Conservation (phyloP, 2,329 filamentous ascomycete species). For the Aspergillus pseudoviridinutans region DNA sequence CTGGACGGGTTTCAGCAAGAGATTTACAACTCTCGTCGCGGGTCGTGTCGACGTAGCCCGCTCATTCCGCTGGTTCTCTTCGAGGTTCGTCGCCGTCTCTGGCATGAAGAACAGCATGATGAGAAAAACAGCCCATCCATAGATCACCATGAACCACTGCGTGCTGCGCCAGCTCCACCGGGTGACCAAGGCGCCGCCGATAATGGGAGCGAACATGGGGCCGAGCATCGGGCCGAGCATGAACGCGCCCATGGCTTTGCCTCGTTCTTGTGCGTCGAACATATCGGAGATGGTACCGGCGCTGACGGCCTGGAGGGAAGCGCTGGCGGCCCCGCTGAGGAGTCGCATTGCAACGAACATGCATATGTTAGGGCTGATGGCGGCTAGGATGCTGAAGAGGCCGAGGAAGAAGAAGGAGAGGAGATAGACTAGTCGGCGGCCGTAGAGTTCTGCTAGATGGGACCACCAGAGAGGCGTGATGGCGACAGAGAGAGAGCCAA, state of each 20-base stretch:
- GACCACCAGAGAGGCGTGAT: conserved; percentile 42
- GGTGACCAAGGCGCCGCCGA: conserved; percentile 36
- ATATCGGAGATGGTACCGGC: conserved; percentile 40
- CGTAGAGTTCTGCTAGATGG: conserved; percentile 35
- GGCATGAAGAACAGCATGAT: conserved; percentile 34
- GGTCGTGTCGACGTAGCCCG: conserved; percentile 15
- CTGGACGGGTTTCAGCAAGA: conserved; percentile 32
- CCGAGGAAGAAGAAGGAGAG: conserved; percentile 34
- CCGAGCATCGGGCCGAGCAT: conserved; percentile 27
- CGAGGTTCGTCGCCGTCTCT: conserved; percentile 33
- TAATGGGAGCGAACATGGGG: conserved; percentile 36
- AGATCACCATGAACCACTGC: conserved; percentile 38
- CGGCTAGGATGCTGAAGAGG: conserved; percentile 35
- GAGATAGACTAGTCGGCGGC: conserved; percentile 37
- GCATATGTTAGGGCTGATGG: conserved; percentile 31
- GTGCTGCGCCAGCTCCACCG: conserved; percentile 35
- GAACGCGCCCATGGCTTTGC: conserved; percentile 39
- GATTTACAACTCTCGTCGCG: conserved; percentile 8
- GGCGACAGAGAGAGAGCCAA: conserved; percentile 37
- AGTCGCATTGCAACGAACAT: conserved; percentile 41
- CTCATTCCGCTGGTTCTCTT: conserved; percentile 8
- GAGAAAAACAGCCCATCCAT: conserved; percentile 27
- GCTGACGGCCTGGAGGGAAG: conserved; percentile 40
- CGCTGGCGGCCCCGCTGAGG: conserved; percentile 36
- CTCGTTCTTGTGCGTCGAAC: conserved; percentile 36